Evolutionary conservation across 306 rosid genomes (phyloP).

Genomic region (Cicer judaicum): DNA sequence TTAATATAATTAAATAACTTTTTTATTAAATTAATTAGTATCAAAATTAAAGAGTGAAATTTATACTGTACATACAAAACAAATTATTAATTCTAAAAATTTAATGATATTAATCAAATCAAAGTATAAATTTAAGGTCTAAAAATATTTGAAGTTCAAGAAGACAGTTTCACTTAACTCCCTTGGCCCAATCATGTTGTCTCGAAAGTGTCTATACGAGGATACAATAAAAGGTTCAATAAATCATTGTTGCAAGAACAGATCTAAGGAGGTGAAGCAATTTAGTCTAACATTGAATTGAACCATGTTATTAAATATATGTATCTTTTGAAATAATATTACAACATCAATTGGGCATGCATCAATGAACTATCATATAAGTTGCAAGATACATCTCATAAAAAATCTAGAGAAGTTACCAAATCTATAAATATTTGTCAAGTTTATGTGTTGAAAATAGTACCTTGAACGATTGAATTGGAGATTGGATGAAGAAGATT

Average conservation of each 20-base stretch:
- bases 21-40: no score
- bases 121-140: no score
- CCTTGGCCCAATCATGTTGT: no score
- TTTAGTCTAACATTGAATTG: not conserved
- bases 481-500: conserved; percentile 37
- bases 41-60: no score
- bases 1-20: no score
- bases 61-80: no score
- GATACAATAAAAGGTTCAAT: not conserved
- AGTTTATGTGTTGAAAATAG: conserved; percentile 16
- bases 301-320: not conserved
- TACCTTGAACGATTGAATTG: conserved; percentile 46
- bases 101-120: no score
- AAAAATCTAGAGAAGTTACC: conserved; percentile 23
- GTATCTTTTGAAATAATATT: not conserved
- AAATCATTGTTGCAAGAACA: conserved; percentile 24
- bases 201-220: no score
- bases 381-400: not conserved
- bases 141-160: no score
- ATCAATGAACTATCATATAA: conserved; percentile 21
- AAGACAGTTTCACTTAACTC: no score
- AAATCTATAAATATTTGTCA: conserved; percentile 19
- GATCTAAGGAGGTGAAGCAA: conserved; percentile 6
- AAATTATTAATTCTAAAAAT: no score
- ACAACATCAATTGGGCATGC: conserved; percentile 10